A percentile compares a stretch with the other conserved stretches of the same genome.
These are phyloP conservation scores for Croton laevigatus DNA, from an alignment of 441 rosid species.

Conservation along the genomic window DNA sequence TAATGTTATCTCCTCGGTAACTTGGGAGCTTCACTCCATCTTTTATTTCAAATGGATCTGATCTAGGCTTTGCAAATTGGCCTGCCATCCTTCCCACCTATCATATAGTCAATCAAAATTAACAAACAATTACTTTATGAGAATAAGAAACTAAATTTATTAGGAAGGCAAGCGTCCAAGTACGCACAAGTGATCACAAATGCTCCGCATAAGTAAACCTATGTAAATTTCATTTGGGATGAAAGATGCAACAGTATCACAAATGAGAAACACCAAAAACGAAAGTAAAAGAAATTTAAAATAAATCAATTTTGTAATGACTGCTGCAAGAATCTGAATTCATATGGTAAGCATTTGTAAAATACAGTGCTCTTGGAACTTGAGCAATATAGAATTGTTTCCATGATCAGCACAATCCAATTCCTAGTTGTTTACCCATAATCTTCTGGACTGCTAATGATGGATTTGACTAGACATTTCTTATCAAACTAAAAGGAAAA, in stretches of 20 bases:
- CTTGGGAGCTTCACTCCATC: constrained; percentile 64
- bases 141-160: background rate
- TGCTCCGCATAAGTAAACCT: background rate
- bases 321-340: background rate
- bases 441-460: background rate
- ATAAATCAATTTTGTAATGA: background rate
- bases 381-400: background rate
- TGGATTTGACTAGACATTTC: background rate
- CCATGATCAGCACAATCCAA: background rate
- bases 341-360: background rate
- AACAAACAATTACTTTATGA: background rate
- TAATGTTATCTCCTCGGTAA: constrained; percentile 75
- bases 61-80: constrained; percentile 70
- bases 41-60: constrained; percentile 46
- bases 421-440: background rate
- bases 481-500: background rate
- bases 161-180: background rate
- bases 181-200: background rate
- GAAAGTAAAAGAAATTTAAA: background rate
- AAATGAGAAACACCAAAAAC: background rate
- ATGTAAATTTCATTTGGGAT: background rate
- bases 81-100: constrained; percentile 77
- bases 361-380: background rate
- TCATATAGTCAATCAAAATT: background rate
- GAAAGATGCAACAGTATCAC: background rate